Evolutionary conservation across 805 yeast species (phyloP).

Genomic region (Scheffersomyces coipomensis): DNA sequence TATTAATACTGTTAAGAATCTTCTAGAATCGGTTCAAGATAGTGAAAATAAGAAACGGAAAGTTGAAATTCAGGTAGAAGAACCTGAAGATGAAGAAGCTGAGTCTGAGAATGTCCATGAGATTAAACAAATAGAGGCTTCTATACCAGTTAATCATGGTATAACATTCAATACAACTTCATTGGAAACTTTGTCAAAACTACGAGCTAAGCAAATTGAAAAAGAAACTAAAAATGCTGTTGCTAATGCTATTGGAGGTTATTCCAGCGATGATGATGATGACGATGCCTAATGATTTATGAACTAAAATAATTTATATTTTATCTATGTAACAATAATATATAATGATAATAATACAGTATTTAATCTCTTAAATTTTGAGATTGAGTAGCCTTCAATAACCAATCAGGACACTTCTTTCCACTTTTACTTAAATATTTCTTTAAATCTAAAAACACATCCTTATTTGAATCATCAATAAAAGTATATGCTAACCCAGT

Average conservation of each 20-base stretch:
- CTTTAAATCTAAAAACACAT: conserved; percentile 49
- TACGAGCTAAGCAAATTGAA: conserved; percentile 2
- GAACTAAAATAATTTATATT: not conserved
- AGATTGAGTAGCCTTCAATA: conserved; percentile 11
- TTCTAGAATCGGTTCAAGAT: conserved; percentile 34
- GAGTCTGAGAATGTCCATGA: conserved; percentile 11
- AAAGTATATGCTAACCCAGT: conserved; percentile 76
- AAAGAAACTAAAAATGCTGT: not conserved
- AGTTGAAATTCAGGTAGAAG: conserved; percentile 1
- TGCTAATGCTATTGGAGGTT: conserved; percentile 4
- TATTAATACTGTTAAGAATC: conserved; percentile 47
- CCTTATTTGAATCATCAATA: conserved; percentile 55
- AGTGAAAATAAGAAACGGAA: conserved; percentile 12
- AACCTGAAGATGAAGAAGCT: conserved; percentile 12
- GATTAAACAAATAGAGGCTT: not conserved
- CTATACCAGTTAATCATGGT: not conserved
- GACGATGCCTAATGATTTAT: conserved; percentile 6
- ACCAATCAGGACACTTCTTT: conserved; percentile 16
- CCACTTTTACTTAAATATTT: conserved; percentile 43
- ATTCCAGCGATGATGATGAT: conserved; percentile 9
- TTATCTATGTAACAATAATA: not conserved
- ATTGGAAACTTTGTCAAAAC: not conserved
- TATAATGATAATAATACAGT: not conserved
- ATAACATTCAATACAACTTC: not conserved
- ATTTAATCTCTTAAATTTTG: conserved; percentile 14